Evolutionary conservation across 2,329 filamentous ascomycete species (phyloP).

Genomic region (Aspergillus felis): DNA sequence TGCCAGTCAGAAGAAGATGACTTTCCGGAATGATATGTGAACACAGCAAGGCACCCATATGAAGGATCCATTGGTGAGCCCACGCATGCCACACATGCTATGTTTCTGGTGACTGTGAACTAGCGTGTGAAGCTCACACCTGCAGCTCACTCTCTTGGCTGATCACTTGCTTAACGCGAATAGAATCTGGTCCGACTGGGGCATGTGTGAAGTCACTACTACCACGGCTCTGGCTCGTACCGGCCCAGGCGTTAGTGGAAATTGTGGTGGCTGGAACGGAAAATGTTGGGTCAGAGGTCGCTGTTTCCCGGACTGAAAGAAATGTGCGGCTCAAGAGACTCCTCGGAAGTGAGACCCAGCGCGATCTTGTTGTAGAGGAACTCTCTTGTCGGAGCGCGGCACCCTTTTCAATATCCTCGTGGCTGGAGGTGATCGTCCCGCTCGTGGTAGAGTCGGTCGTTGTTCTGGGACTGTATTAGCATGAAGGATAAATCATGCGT

Average conservation of each 20-base stretch:
- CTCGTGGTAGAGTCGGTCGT: constrained; percentile 4
- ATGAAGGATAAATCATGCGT: not conserved
- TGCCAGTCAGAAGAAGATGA: not conserved
- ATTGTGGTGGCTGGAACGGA: constrained; percentile 21
- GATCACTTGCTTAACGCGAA: constrained; percentile 32
- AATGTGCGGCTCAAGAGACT: constrained; percentile 11
- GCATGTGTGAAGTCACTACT: constrained; percentile 19
- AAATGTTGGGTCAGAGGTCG: constrained; percentile 14
- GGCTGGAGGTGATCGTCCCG: not conserved
- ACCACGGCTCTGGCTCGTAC: constrained; percentile 17
- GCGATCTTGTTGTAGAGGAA: not conserved
- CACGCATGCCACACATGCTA: not conserved
- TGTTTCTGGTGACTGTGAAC: not conserved
- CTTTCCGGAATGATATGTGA: no score
- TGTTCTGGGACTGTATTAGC: constrained; percentile 7
- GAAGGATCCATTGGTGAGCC: no score
- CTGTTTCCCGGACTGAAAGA: constrained; percentile 4
- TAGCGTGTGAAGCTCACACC: not conserved
- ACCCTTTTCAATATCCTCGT: constrained; percentile 22
- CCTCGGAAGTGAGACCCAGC: constrained; percentile 12
- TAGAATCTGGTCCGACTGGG: constrained; percentile 17
- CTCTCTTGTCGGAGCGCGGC: not conserved
- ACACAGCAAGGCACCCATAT: no score
- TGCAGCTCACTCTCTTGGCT: constrained; percentile 29
- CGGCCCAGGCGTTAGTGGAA: constrained; percentile 32